phyloP scores from a whole-genome alignment of 495 filamentous ascomycete genomes.

The Penicillium cataractarum region DNA sequence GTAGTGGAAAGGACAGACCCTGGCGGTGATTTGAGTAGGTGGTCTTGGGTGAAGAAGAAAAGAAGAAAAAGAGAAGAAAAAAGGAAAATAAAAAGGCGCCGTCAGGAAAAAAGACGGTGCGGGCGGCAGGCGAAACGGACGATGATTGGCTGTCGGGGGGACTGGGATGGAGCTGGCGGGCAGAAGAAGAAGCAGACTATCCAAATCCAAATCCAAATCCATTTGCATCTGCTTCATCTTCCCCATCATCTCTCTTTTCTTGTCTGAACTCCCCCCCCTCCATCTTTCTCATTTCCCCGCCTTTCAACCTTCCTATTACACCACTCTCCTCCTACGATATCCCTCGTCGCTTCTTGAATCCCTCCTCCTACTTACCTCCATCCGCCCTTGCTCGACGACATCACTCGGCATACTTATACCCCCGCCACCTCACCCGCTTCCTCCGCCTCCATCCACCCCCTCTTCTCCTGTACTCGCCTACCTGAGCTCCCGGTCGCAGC shows the following conservation, averaged over 20 bases:
- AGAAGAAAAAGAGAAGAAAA: slow-evolving; percentile 26
- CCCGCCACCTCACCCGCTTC: slow-evolving; percentile 7
- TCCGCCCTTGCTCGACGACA: slow-evolving; percentile 6
- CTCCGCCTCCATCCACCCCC: slow-evolving; percentile 5
- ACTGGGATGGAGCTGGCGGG: slow-evolving; percentile 29
- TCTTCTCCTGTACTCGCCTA: background rate
- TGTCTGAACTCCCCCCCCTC: background rate
- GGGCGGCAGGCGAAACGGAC: slow-evolving; percentile 26
- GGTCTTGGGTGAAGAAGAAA: slow-evolving; percentile 68
- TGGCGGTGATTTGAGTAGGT: slow-evolving; percentile 94
- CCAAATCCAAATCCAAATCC: slow-evolving; percentile 24
- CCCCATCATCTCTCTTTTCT: slow-evolving; percentile 9
- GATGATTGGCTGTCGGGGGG: slow-evolving; percentile 44
- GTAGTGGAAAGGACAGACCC: slow-evolving; percentile 60
- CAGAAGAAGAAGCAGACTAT: slow-evolving; percentile 30
- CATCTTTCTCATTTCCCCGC: background rate
- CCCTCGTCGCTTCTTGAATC: background rate
- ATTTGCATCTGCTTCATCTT: slow-evolving; percentile 9
- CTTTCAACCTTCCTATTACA: background rate
- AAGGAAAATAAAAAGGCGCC: slow-evolving; percentile 19
- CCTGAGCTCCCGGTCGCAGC: background rate
- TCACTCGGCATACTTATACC: slow-evolving; percentile 4
- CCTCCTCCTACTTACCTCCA: slow-evolving; percentile 3
- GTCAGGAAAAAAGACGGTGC: slow-evolving; percentile 42
- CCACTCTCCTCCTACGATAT: background rate